Percentiles rank a stretch among this genome's conserved stretches.
phyloP scores from a whole-genome alignment of 2,329 filamentous ascomycete genomes.

The Juglanconis oblonga region DNA sequence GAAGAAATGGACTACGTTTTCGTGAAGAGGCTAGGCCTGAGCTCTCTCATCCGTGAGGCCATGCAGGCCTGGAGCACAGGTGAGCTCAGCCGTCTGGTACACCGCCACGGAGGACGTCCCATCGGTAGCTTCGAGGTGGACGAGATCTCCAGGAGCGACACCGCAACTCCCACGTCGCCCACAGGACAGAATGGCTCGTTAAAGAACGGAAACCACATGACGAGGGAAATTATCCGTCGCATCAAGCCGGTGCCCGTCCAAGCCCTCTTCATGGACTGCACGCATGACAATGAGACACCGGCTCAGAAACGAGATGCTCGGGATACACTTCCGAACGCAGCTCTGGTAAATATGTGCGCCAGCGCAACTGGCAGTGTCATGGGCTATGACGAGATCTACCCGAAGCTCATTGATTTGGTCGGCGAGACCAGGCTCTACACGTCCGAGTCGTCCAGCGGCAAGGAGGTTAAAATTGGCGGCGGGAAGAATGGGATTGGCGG shows the following conservation, averaged over 20 bases:
- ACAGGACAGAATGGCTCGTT: conserved; percentile 28
- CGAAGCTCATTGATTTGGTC: conserved; percentile 87
- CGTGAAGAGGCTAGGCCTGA: conserved; percentile 87
- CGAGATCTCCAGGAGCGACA: conserved; percentile 66
- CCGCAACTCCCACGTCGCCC: conserved; percentile 31
- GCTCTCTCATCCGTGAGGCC: conserved; percentile 88
- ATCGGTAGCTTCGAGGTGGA: conserved; percentile 98
- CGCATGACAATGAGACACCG: conserved; percentile 95
- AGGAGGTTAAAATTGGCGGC: conserved; percentile 61
- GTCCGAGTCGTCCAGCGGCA: conserved; percentile 65
- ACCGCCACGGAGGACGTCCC: conserved; percentile 87
- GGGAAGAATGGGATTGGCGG: conserved; percentile 83
- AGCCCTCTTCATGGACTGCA: conserved; percentile 98
- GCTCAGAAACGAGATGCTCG: conserved; percentile 92
- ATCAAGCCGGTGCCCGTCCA: conserved; percentile 89
- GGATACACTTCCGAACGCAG: conserved; percentile 91
- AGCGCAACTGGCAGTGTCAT: conserved; percentile 95
- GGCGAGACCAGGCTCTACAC: conserved; percentile 82
- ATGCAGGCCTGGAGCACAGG: conserved; percentile 98
- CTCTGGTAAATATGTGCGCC: conserved; percentile 92
- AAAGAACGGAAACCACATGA: conserved; percentile 31
- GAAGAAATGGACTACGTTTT: conserved; percentile 97
- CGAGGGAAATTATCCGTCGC: conserved; percentile 67
- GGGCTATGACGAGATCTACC: conserved; percentile 97
- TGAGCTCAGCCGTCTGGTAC: conserved; percentile 88